phyloP scores from a whole-genome alignment of 805 yeast genomes.

The Metschnikowia noctiluminum region DNA sequence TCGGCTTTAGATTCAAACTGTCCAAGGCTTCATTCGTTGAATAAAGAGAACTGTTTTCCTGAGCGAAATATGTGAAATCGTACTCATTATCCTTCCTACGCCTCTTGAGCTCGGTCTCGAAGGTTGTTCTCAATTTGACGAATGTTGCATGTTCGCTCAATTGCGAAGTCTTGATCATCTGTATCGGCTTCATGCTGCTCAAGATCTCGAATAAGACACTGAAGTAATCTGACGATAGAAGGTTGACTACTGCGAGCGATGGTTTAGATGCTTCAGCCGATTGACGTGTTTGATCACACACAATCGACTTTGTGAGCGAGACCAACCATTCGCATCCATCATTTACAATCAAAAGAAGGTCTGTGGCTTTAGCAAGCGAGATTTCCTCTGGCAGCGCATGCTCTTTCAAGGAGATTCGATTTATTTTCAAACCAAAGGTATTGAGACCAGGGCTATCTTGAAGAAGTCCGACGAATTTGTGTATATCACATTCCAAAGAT shows the following conservation, averaged over 20 bases:
- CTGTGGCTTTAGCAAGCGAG: conserved; percentile 21
- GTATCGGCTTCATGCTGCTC: conserved; percentile 31
- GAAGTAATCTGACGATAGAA: conserved; percentile 40
- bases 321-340: conserved; percentile 35
- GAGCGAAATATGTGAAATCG: too few species aligned
- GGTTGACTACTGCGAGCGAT: conserved; percentile 33
- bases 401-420: conserved; percentile 6
- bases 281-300: conserved; percentile 8
- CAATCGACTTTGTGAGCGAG: conserved; percentile 20
- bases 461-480: conserved; percentile 19
- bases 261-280: conserved; percentile 17
- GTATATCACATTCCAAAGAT: conserved; percentile 19
- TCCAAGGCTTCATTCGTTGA: not conserved
- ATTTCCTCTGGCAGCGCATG: conserved; percentile 15
- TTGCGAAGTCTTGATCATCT: conserved; percentile 39
- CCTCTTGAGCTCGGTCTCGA: conserved; percentile 23
- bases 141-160: conserved; percentile 25
- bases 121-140: conserved; percentile 24
- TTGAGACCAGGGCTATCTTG: conserved; percentile 2
- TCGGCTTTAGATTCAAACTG: not conserved
- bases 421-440: conserved; percentile 4
- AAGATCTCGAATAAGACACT: conserved; percentile 37
- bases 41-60: too few species aligned
- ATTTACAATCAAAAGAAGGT: conserved; percentile 34
- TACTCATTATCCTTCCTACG: too few species aligned